Base-by-base conservation (phyloP, 768 basidiomycete genomes). In the Kwoniella newhampshirensis region DNA sequence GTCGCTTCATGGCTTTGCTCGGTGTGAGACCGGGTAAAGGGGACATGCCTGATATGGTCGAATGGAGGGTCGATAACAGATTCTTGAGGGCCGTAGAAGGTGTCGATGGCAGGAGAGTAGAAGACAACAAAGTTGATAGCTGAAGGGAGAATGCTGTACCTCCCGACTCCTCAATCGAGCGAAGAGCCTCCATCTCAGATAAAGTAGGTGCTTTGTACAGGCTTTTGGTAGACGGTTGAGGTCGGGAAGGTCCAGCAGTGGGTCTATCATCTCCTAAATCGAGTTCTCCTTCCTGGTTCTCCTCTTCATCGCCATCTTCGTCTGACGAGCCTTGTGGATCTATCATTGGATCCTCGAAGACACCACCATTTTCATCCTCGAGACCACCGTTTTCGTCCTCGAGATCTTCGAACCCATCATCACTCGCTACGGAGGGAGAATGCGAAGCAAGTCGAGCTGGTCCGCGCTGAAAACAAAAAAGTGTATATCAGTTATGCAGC, bases 81-180 rank as follows among this genome's bases (percentile, higher is more conserved):
- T 86, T 46, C 41, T 75, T 75, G 20, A 79, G 51, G 18, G 59
- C 55, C 45, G 91, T 69, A 25, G 27, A 35, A 17, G 47, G 49
- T 11, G 67, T 60, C 35, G 59, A 26, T 54, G 66, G 54, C n/a
- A 72, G 54, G 13, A 74, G 40, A 1, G 71, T 76, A 2, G 73
- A 71, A 13, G 56, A 42, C 13, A 76, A 57, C 20, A 76, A 50
- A 3, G 73, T 71, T n/a, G 67, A 66, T 43, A 87, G 88, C 81
- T 92, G 89, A 8, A 93, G 81, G 65, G 89, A 89, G 80, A 93
- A 92, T 2, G 87, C 83, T 52, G 80, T 86, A 0, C 89, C 91
- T 0, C 62, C 67, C 2, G 63, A 55, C 32, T 63, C 41, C 32
- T 59, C 54, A 23, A 57, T 61, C 41, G 59, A 18, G 18, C 45